Percentiles rank a stretch among this genome's conserved stretches.
phyloP scores from a whole-genome alignment of 2,329 filamentous ascomycete species.

The Beauveria varroae region DNA sequence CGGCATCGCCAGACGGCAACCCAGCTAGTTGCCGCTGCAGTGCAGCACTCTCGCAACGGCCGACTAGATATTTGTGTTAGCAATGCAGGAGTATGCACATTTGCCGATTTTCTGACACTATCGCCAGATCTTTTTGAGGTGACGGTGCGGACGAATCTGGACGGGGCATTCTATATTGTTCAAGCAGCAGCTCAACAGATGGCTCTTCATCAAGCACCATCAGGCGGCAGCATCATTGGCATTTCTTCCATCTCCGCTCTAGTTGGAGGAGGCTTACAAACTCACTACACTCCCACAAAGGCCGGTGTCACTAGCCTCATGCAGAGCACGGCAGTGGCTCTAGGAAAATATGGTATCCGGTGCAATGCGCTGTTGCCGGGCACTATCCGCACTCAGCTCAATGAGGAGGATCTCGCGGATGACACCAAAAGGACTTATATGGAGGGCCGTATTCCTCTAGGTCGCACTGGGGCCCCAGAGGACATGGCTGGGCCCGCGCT shows the following conservation, averaged over 20 bases:
- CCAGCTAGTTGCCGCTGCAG: constrained; percentile 58
- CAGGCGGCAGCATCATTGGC: constrained; percentile 74
- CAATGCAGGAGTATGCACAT: constrained; percentile 84
- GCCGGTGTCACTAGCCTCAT: constrained; percentile 74
- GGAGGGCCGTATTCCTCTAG: constrained; percentile 74
- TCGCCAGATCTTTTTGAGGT: constrained; percentile 60
- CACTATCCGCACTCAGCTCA: constrained; percentile 76
- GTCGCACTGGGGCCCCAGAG: constrained; percentile 60
- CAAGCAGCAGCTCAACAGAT: constrained; percentile 83
- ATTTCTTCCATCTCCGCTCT: constrained; percentile 67
- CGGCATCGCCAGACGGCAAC: constrained; percentile 64
- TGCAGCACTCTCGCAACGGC: constrained; percentile 47
- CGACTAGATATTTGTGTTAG: constrained; percentile 73
- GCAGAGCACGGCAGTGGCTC: constrained; percentile 72
- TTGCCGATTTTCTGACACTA: constrained; percentile 76
- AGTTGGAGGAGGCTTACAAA: constrained; percentile 70
- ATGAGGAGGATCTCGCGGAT: constrained; percentile 72
- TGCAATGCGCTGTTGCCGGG: constrained; percentile 82
- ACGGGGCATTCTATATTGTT: constrained; percentile 80
- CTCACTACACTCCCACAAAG: constrained; percentile 85
- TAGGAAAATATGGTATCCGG: constrained; percentile 67
- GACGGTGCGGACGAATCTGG: constrained; percentile 74
- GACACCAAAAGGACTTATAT: constrained; percentile 67
- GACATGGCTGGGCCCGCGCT: constrained; percentile 80
- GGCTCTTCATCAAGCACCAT: constrained; percentile 51